A percentile compares a stretch with the other conserved stretches of the same genome.
These are phyloP conservation scores for Myxozyma udenii DNA, from an alignment of 805 yeast species.

Conservation along the genomic window DNA sequence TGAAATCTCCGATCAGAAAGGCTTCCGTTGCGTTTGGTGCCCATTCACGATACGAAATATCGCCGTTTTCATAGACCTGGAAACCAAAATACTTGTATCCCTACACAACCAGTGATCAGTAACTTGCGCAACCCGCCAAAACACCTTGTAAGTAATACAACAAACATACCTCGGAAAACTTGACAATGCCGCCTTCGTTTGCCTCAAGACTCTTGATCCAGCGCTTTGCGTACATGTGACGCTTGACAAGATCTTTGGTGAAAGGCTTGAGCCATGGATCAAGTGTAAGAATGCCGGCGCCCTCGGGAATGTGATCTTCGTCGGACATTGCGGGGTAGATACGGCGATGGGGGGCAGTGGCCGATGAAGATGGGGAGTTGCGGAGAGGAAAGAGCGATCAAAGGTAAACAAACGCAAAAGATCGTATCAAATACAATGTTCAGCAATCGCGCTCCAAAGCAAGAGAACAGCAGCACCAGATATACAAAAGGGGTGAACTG, in stretches of 20 bases:
- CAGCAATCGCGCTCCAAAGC: too few relatives aligned
- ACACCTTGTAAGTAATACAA: background rate
- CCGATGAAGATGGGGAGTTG: too few relatives aligned
- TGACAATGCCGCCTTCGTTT: constrained; percentile 60
- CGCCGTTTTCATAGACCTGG: constrained; percentile 54
- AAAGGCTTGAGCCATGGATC: constrained; percentile 90
- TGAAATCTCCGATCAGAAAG: constrained; percentile 87
- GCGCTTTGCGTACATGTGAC: constrained; percentile 63
- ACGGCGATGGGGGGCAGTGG: too few relatives aligned
- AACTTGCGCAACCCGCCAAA: background rate
- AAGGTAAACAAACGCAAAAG: too few relatives aligned
- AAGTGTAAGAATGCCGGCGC: constrained; percentile 49
- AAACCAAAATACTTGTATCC: constrained; percentile 77
- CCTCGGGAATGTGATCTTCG: constrained; percentile 4
- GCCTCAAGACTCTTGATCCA: constrained; percentile 58
- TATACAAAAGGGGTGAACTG: too few relatives aligned
- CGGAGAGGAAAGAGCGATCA: too few relatives aligned
- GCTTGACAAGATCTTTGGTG: constrained; percentile 60
- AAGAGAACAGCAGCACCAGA: too few relatives aligned
- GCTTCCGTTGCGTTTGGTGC: constrained; percentile 83
- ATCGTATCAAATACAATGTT: too few relatives aligned
- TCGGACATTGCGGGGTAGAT: background rate
- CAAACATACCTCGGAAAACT: constrained; percentile 53
- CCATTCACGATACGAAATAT: constrained; percentile 72
- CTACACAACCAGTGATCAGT: constrained; percentile 30